Evolutionary conservation across 768 basidiomycete genomes (phyloP).

Genomic region (Auricularia sp.): DNA sequence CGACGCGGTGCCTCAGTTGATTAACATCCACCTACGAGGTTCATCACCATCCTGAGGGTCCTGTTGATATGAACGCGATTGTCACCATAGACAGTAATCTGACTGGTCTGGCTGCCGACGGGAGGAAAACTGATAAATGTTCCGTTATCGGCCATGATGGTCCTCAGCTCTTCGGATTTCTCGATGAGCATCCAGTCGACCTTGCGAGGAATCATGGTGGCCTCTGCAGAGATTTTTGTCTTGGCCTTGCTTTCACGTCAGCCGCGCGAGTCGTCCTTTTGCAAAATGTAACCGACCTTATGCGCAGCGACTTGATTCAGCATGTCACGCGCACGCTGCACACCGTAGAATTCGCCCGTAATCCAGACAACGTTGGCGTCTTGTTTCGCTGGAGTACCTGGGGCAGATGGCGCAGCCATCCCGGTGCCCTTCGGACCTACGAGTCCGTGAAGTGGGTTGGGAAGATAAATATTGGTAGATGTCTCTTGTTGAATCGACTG

Average conservation of each 20-base stretch:
- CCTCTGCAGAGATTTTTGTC: conserved; percentile 82
- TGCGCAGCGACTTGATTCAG: conserved; percentile 75
- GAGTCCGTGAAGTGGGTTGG: conserved; percentile 80
- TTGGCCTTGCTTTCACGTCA: conserved; percentile 50
- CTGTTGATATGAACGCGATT: conserved; percentile 89
- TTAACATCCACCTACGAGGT: conserved; percentile 54
- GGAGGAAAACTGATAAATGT: conserved; percentile 92
- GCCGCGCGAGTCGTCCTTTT: conserved; percentile 12
- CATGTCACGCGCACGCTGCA: conserved; percentile 93
- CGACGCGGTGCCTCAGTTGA: background rate
- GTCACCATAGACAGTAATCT: conserved; percentile 92
- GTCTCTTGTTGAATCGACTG: conserved; percentile 96
- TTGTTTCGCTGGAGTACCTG: conserved; percentile 34
- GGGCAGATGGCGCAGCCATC: conserved; percentile 29
- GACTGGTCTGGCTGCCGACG: conserved; percentile 83
- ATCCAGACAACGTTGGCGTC: conserved; percentile 83
- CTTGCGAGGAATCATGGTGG: conserved; percentile 89
- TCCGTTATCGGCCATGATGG: conserved; percentile 92
- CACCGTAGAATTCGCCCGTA: conserved; percentile 95
- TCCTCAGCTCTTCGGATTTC: conserved; percentile 83
- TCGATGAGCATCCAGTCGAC: conserved; percentile 99
- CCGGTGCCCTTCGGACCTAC: conserved; percentile 44
- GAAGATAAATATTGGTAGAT: conserved; percentile 92
- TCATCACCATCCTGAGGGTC: conserved; percentile 90
- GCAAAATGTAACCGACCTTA: conserved; percentile 44